These are phyloP conservation scores for Suillus subalutaceus DNA, from an alignment of 768 basidiomycete genomes.

Conservation along the genomic window DNA sequence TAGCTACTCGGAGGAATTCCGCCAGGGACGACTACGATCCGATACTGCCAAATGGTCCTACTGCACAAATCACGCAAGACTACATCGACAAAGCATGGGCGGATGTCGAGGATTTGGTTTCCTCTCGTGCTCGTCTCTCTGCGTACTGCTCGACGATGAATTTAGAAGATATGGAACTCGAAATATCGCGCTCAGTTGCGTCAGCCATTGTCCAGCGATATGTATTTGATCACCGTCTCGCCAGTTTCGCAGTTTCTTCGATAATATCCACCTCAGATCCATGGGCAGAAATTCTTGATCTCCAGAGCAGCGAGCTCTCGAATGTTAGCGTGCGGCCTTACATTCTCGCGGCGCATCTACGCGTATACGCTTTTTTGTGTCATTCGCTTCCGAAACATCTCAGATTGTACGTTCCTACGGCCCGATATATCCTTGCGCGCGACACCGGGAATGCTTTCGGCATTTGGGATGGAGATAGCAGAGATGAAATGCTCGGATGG, in stretches of 20 bases:
- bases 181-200: slow-evolving; percentile 58
- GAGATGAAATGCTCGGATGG: slow-evolving; percentile 67
- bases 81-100: slow-evolving; percentile 51
- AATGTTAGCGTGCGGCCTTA: slow-evolving; percentile 50
- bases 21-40: slow-evolving; percentile 15
- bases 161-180: slow-evolving; percentile 57
- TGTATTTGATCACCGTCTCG: slow-evolving; percentile 22
- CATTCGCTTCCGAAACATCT: slow-evolving; percentile 36
- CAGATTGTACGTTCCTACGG: slow-evolving; percentile 41
- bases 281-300: slow-evolving; percentile 55
- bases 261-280: slow-evolving; percentile 11
- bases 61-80: slow-evolving; percentile 37
- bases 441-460: slow-evolving; percentile 73
- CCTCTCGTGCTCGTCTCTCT: slow-evolving; percentile 27
- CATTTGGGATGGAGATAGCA: slow-evolving; percentile 58
- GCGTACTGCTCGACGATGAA: slow-evolving; percentile 29
- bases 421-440: slow-evolving; percentile 57
- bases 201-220: slow-evolving; percentile 52
- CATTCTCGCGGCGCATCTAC: slow-evolving; percentile 53
- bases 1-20: slow-evolving; percentile 29
- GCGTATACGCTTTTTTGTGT: slow-evolving; percentile 56
- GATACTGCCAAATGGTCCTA: slow-evolving; percentile 17
- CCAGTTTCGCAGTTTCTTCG: slow-evolving; percentile 10
- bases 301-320: slow-evolving; percentile 60
- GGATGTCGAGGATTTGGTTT: slow-evolving; percentile 35